Percentiles rank a stretch among this genome's conserved stretches.
These are phyloP conservation scores for Juncus inflexus DNA, from an alignment of 176 grass and related monocot species.

Conservation along the genomic window DNA sequence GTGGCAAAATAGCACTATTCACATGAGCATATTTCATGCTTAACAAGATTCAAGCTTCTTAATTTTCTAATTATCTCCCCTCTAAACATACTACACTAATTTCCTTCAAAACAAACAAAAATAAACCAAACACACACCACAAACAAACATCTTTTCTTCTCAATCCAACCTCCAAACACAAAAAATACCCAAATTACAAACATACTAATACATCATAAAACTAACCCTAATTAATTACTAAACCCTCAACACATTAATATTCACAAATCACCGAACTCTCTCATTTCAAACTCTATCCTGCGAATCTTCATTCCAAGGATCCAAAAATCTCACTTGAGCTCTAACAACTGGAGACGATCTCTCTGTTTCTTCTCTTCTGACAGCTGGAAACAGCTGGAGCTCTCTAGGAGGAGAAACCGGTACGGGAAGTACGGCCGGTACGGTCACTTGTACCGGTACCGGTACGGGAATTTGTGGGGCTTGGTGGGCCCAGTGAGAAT, in stretches of 20 bases:
- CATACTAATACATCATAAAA: slow-evolving; percentile 8
- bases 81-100: too few relatives aligned
- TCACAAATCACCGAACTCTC: not conserved
- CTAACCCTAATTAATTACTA: slow-evolving; percentile 6
- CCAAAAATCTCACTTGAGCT: slow-evolving; percentile 47
- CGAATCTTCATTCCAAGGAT: slow-evolving; percentile 36
- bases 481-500: not conserved
- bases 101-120: too few relatives aligned
- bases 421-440: slow-evolving; percentile 2
- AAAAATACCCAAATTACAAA: not conserved
- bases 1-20: too few relatives aligned
- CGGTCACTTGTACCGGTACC: not conserved
- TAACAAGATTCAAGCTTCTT: too few relatives aligned
- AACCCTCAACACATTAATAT: slow-evolving; percentile 13
- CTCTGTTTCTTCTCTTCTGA: slow-evolving; percentile 5
- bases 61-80: too few relatives aligned
- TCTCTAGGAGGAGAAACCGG: slow-evolving; percentile 46
- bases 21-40: too few relatives aligned
- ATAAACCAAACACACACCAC: too few relatives aligned
- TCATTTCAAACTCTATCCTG: slow-evolving; percentile 23
- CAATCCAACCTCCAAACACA: not conserved
- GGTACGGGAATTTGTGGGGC: not conserved
- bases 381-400: slow-evolving; percentile 63
- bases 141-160: too few relatives aligned
- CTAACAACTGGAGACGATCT: slow-evolving; percentile 25